Percentiles rank a stretch among this genome's conserved stretches.
phyloP scores from a whole-genome alignment of 257 asterid species.

The Paulownia fortunei region DNA sequence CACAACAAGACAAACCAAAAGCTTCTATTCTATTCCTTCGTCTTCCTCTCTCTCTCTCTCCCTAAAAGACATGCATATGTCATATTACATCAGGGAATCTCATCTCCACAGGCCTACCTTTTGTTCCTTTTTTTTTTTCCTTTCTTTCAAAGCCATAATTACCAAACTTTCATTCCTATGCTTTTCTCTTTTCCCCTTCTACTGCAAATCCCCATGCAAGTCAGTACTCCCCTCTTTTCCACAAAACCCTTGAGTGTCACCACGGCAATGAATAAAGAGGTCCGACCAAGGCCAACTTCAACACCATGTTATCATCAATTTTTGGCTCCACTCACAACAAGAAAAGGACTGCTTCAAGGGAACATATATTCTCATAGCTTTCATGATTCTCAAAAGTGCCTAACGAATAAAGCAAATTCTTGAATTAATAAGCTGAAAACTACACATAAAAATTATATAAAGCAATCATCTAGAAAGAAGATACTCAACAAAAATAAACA shows the following conservation, averaged over 20 bases:
- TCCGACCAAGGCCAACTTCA: conserved; percentile 23
- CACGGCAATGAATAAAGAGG: conserved; percentile 34
- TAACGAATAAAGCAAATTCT: conserved; percentile 34
- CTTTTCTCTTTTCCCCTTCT: conserved; percentile 43
- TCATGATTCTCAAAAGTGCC: conserved; percentile 33
- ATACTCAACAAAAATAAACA: too few relatives aligned
- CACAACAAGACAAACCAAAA: conserved; percentile 56
- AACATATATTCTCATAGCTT: conserved; percentile 36
- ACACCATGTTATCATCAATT: conserved; percentile 30
- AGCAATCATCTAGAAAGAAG: not conserved
- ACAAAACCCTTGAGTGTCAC: conserved; percentile 41
- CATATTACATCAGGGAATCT: conserved; percentile 52
- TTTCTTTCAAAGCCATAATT: conserved; percentile 43
- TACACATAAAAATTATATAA: not conserved
- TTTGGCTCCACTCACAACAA: conserved; percentile 27
- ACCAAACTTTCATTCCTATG: conserved; percentile 46
- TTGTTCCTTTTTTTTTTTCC: conserved; percentile 40
- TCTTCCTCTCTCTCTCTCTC: not conserved
- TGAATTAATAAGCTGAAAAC: conserved; percentile 23
- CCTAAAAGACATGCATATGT: conserved; percentile 34
- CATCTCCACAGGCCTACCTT: conserved; percentile 47
- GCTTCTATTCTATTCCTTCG: conserved; percentile 47
- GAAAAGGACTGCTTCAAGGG: conserved; percentile 31
- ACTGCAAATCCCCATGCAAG: conserved; percentile 52
- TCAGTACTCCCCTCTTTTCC: conserved; percentile 29